These are phyloP conservation scores for Cytidiella melzeri DNA, from an alignment of 768 basidiomycete genomes.

Conservation along the genomic window DNA sequence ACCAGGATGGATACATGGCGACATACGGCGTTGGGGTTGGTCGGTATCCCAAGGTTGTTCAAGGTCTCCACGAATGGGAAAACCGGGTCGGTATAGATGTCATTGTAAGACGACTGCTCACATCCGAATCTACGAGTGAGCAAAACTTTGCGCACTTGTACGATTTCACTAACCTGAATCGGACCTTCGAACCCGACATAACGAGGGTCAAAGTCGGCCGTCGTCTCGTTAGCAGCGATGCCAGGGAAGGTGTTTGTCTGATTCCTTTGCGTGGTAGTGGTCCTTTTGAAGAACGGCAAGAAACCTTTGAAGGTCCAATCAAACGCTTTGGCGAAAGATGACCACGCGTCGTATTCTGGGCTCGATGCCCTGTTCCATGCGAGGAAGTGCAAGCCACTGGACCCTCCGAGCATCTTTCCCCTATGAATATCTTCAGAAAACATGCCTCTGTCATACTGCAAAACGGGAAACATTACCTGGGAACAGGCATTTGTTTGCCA, in stretches of 20 bases:
- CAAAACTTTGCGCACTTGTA: not conserved
- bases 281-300: constrained; percentile 28
- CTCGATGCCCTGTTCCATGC: constrained; percentile 38
- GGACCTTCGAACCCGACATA: not conserved
- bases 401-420: constrained; percentile 37
- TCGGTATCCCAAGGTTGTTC: not conserved
- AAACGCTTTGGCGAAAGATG: constrained; percentile 23
- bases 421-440: constrained; percentile 16
- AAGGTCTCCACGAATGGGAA: not conserved
- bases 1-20: not conserved
- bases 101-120: not conserved
- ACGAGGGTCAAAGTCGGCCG: not conserved
- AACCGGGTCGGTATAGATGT: not conserved
- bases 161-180: not conserved
- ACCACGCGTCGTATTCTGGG: constrained; percentile 41
- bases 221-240: not conserved
- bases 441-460: not conserved
- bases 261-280: not conserved
- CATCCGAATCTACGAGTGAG: not conserved
- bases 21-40: not conserved
- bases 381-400: constrained; percentile 41
- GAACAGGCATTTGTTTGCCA: not conserved
- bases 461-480: not conserved
- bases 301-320: constrained; percentile 28
- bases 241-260: not conserved